These are phyloP conservation scores for Lumnitzera racemosa DNA, from an alignment of 345 rosid genomes.

Conservation along the genomic window DNA sequence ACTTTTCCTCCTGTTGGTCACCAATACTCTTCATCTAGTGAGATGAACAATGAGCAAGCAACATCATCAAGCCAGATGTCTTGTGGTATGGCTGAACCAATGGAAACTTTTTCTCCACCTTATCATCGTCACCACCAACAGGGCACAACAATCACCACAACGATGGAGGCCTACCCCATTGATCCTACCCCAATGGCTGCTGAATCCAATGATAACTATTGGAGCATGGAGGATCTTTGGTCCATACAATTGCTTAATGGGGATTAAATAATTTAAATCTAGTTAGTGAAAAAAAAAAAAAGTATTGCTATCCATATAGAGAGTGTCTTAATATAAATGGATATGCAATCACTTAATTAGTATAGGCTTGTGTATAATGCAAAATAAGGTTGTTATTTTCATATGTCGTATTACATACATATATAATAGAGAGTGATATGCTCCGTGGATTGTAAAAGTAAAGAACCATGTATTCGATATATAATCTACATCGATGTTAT, in stretches of 20 bases:
- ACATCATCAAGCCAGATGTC: conserved; percentile 31
- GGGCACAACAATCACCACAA: conserved; percentile 11
- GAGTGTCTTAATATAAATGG: conserved; percentile 1
- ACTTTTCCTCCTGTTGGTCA: conserved; percentile 21
- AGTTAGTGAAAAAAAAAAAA: not conserved
- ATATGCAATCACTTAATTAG: not conserved
- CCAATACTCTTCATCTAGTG: conserved; percentile 30
- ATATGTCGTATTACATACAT: not conserved
- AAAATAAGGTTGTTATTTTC: too few relatives aligned
- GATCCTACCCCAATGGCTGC: conserved; percentile 2
- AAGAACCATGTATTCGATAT: not conserved
- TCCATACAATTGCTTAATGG: conserved; percentile 57
- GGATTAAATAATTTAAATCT: conserved; percentile 8
- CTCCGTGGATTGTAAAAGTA: too few relatives aligned
- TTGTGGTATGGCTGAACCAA: conserved; percentile 21
- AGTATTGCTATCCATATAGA: not conserved
- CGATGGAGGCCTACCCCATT: conserved; percentile 11
- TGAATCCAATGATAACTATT: conserved; percentile 49
- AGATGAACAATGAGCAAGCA: conserved; percentile 12
- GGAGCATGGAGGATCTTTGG: conserved; percentile 89
- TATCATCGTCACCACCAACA: not conserved
- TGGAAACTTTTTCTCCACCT: conserved; percentile 47
- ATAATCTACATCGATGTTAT: not conserved
- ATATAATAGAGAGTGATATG: not conserved
- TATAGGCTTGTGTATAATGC: not conserved